Conservation (phyloP, 2,329 filamentous ascomycete genomes). For the Ceratocystis cubensis region DNA sequence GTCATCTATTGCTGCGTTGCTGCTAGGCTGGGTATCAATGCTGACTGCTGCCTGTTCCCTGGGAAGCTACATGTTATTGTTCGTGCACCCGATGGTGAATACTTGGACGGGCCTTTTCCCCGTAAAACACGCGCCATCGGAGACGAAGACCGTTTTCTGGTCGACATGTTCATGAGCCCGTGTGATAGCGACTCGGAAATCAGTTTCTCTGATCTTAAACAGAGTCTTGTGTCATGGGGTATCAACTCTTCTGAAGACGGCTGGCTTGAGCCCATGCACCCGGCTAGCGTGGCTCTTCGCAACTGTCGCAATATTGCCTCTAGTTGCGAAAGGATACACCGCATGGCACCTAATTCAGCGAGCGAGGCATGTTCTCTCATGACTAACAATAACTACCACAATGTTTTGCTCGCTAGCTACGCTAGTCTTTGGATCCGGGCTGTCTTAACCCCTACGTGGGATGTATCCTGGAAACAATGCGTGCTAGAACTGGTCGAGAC, state of each 20-base stretch:
- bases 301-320: constrained; percentile 36
- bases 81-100: constrained; percentile 44
- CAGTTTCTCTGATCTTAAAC: constrained; percentile 43
- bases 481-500: neutral
- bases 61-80: constrained; percentile 77
- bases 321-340: constrained; percentile 16
- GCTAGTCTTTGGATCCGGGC: constrained; percentile 16
- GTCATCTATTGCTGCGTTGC: constrained; percentile 78
- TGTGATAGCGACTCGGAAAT: constrained; percentile 61
- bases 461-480: neutral
- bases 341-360: constrained; percentile 5
- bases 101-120: constrained; percentile 40
- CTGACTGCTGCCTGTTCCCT: constrained; percentile 68
- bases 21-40: constrained; percentile 58
- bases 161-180: constrained; percentile 69
- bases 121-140: neutral
- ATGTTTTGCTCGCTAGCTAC: constrained; percentile 11
- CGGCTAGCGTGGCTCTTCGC: constrained; percentile 57
- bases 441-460: constrained; percentile 12
- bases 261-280: constrained; percentile 52
- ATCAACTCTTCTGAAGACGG: constrained; percentile 33
- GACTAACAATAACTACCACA: constrained; percentile 6
- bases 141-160: constrained; percentile 25
- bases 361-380: constrained; percentile 9
- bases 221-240: constrained; percentile 41